phyloP scores from a whole-genome alignment of 495 filamentous ascomycete genomes.

The Clavariopsis aquatica region DNA sequence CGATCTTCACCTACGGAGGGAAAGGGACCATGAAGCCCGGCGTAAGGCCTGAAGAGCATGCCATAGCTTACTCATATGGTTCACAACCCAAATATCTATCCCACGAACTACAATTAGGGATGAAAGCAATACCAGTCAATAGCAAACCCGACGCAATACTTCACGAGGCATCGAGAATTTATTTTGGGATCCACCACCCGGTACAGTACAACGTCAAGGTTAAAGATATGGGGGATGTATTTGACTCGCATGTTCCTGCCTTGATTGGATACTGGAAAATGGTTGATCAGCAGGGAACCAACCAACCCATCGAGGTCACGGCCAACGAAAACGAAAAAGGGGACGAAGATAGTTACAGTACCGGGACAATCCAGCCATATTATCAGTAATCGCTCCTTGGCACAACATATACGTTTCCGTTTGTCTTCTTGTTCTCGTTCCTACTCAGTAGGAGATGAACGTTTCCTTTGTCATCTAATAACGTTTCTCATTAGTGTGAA shows the following conservation, averaged over 20 bases:
- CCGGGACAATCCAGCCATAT: no score
- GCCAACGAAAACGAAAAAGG: background rate
- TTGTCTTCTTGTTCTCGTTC: no score
- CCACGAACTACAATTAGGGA: constrained; percentile 8
- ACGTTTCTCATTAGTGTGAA: no score
- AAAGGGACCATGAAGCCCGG: constrained; percentile 43
- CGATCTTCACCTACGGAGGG: constrained; percentile 47
- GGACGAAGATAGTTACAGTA: background rate
- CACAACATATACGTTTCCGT: no score
- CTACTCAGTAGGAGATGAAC: no score
- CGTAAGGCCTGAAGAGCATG: constrained; percentile 44
- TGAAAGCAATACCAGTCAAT: constrained; percentile 5
- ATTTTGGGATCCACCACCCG: constrained; percentile 14
- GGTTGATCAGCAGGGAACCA: background rate
- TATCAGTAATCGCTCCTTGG: no score
- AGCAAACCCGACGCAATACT: background rate
- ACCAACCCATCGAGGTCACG: background rate
- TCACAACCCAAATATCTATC: constrained; percentile 2
- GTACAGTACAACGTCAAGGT: constrained; percentile 30
- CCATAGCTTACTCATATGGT: constrained; percentile 46
- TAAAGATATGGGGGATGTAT: constrained; percentile 43
- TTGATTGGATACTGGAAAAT: constrained; percentile 5
- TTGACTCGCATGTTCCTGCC: constrained; percentile 28
- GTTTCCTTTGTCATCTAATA: no score
- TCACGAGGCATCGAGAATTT: constrained; percentile 4